Conservation (phyloP, 371 early-diverging fungal genomes). For the Chytridium lagenaria region DNA sequence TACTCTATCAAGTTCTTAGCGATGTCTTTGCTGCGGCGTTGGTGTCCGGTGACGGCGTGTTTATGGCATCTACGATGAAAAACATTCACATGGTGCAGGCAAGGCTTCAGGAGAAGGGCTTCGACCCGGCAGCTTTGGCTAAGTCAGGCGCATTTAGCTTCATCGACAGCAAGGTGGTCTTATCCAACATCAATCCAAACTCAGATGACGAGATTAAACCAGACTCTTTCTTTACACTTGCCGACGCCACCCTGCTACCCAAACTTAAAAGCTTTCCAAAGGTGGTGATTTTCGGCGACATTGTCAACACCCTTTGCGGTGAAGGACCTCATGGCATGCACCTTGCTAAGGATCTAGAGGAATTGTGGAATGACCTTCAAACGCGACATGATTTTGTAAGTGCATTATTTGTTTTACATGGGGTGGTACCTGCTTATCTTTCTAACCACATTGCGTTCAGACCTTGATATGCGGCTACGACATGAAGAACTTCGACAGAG, state of each 20-base stretch:
- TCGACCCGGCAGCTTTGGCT: not conserved
- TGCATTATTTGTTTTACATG: too few relatives aligned
- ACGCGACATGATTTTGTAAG: not conserved
- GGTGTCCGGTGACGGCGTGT: not conserved
- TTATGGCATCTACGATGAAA: not conserved
- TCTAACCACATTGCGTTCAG: too few relatives aligned
- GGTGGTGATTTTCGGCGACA: not conserved
- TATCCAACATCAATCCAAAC: not conserved
- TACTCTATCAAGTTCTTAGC: not conserved
- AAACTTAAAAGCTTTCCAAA: not conserved
- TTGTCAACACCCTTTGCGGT: not conserved
- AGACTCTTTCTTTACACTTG: not conserved
- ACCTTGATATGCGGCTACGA: not conserved
- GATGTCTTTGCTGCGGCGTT: not conserved
- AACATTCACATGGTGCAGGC: not conserved
- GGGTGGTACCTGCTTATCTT: too few relatives aligned
- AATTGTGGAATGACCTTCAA: not conserved
- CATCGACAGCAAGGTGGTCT: not conserved
- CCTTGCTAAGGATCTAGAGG: not conserved
- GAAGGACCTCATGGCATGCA: not conserved
- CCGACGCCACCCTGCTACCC: not conserved
- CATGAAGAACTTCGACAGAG: not conserved
- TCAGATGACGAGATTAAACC: not conserved
- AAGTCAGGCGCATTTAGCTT: not conserved
- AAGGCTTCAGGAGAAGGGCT: not conserved